Evolutionary conservation across 768 basidiomycete genomes (phyloP).

Genomic region (Chlorophyllum brunneum): DNA sequence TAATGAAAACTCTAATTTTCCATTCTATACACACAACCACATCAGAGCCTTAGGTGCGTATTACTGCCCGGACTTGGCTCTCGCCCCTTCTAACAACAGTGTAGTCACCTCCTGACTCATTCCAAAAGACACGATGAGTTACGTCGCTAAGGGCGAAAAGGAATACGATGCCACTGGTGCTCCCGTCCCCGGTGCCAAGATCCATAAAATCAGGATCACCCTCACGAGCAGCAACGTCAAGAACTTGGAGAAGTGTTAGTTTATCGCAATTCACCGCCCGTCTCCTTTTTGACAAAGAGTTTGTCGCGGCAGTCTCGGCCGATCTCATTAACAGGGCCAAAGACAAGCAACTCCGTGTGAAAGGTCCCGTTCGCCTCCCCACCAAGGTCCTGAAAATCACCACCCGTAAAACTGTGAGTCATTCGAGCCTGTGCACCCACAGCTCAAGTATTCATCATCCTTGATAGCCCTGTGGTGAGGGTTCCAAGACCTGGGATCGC

Average conservation of each 20-base stretch:
- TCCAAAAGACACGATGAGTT: conserved; percentile 70
- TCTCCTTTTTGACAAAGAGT: background rate
- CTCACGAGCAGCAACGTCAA: conserved; percentile 96
- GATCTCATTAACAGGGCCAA: conserved; percentile 99
- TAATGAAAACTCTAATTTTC: conserved; percentile 34
- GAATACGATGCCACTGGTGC: conserved; percentile 95
- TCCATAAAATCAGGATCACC: conserved; percentile 99
- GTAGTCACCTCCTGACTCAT: conserved; percentile 84
- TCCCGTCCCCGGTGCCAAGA: conserved; percentile 80
- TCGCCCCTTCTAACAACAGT: conserved; percentile 7
- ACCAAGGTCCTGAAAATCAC: conserved; percentile 99
- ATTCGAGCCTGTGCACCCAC: background rate
- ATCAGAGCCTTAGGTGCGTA: conserved; percentile 38
- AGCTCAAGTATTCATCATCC: conserved; percentile 4
- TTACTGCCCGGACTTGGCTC: conserved; percentile 5
- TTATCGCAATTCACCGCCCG: background rate
- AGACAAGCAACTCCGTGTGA: conserved; percentile 99
- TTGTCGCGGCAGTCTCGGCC: conserved; percentile 65
- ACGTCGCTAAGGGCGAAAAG: conserved; percentile 98
- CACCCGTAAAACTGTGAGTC: conserved; percentile 93
- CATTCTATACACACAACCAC: conserved; percentile 36
- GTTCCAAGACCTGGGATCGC: conserved; percentile 99
- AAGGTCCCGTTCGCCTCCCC: conserved; percentile 97
- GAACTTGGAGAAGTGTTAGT: conserved; percentile 95
- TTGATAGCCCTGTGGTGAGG: conserved; percentile 95